Base-by-base conservation (phyloP, 352 stramenopile genomes). In the Phytophthora boehmeriae region DNA sequence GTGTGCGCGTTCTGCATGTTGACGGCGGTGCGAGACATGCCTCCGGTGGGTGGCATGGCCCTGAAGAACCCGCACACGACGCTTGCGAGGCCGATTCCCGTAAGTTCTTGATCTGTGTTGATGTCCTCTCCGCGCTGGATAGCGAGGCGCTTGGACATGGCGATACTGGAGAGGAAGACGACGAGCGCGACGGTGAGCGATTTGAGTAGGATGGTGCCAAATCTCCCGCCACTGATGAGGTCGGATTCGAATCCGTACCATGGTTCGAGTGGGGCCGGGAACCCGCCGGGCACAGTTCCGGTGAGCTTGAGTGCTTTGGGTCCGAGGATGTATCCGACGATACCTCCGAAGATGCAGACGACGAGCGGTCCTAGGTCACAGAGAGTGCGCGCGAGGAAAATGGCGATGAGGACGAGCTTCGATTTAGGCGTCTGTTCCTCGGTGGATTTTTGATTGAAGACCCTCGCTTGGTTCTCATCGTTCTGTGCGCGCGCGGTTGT, bases 131-230 rank as follows among this genome's bases (percentile, higher is more conserved):
- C 79, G 22, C 89, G 83, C 50, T 82, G 74, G 27, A 83, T 77
- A 8, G 88, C 89, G 3, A 97, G 68, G 19, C 79, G 73, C 55
- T 97, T 96, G 60, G 81, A 76, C 74, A 97, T 95, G 5, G 86
- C 85, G 67, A 96, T 92, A 52, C 75, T 92, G 50, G 94, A 90
- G 62, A 97, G 83, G 75, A 93, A 97, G 3, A 90, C 86, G 25
- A 97, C 75, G 49, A 97, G 66, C 1, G 69, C 68, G 55, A 95
- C 92, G 36, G 72, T 80, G 14, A 95, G 27, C 1, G 86, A 71
- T 25, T 88, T 67, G 25, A 83, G 22, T 10, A 89, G 50, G 35
- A 97, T 74, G n/a, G 75, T 45, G 2, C 59, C 58, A 52, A 92
- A 77, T 19, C 68, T 38, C 25, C 76, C 68, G 9, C 67, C 57